Conservation (phyloP, 2,329 filamentous ascomycete species). For the Calonectria honghensis region DNA sequence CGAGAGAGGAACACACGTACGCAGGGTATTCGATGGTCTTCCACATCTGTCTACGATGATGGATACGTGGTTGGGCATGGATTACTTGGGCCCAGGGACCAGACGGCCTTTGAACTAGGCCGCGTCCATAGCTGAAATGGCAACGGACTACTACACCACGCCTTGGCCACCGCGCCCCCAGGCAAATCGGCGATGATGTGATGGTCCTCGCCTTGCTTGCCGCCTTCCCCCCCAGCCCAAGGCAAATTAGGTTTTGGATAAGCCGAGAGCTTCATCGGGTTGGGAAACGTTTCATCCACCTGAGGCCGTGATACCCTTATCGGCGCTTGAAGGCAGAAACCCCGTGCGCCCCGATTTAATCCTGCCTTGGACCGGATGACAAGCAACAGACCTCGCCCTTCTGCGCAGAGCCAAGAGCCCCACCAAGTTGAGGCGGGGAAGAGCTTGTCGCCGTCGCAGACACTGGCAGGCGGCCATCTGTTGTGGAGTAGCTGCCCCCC, state of each 20-base stretch:
- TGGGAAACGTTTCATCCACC: conserved; percentile 13
- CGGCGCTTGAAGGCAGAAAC: conserved; percentile 21
- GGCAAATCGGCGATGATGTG: conserved; percentile 13
- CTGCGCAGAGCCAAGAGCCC: not conserved
- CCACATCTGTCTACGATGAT: conserved; percentile 6
- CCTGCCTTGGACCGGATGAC: conserved; percentile 18
- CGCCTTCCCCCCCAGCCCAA: too few relatives aligned
- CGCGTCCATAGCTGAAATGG: not conserved
- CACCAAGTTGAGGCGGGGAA: conserved; percentile 18
- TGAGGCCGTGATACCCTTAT: conserved; percentile 24
- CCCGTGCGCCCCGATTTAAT: conserved; percentile 25
- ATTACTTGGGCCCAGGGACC: conserved; percentile 4
- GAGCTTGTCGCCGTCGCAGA: conserved; percentile 6
- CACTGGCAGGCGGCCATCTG: not conserved
- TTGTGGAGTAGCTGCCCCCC: conserved; percentile 10
- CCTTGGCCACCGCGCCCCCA: conserved; percentile 12
- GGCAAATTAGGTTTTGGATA: not conserved
- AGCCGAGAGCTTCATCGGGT: not conserved
- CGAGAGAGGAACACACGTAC: not conserved
- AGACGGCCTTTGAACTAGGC: not conserved
- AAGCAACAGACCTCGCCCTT: conserved; percentile 19
- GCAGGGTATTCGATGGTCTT: conserved; percentile 2
- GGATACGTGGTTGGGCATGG: conserved; percentile 11
- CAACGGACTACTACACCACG: not conserved
- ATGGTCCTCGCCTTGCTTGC: not conserved